Conservation (phyloP, 495 filamentous ascomycete species). For the Melanomma pulvis-pyrius region DNA sequence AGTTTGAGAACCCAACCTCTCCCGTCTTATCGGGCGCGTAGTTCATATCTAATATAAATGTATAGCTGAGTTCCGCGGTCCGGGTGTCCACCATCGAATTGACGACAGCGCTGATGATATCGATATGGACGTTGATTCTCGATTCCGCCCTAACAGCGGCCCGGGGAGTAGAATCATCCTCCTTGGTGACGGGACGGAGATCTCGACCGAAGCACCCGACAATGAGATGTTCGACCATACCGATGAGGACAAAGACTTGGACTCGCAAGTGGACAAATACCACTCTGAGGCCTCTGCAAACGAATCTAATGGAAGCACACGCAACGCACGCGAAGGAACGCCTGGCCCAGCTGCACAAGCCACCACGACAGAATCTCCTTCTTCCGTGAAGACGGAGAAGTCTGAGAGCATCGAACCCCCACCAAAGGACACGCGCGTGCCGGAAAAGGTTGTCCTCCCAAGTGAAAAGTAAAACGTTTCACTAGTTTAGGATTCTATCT, state of each 20-base stretch:
- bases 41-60: constrained; percentile 33
- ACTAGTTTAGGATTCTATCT: background rate
- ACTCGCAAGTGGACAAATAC: constrained; percentile 58
- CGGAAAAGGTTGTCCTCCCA: background rate
- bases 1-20: constrained; percentile 58
- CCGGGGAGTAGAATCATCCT: constrained; percentile 84
- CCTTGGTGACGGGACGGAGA: constrained; percentile 89
- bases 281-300: constrained; percentile 19
- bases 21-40: constrained; percentile 30
- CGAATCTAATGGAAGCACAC: constrained; percentile 31
- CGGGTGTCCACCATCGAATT: constrained; percentile 84
- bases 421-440: constrained; percentile 6
- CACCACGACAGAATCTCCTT: constrained; percentile 49
- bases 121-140: constrained; percentile 75
- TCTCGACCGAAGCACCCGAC: constrained; percentile 82
- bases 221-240: constrained; percentile 88
- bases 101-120: constrained; percentile 93
- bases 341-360: constrained; percentile 50
- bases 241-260: constrained; percentile 78
- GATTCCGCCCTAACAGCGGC: constrained; percentile 61
- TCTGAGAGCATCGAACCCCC: constrained; percentile 41
- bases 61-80: constrained; percentile 93
- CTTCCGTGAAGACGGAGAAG: constrained; percentile 51
- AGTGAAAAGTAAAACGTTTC: constrained; percentile 28
- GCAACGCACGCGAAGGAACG: constrained; percentile 61